Base-by-base conservation (phyloP, 1,284 basidiomycete genomes). In the Ganoderma lucidum region DNA sequence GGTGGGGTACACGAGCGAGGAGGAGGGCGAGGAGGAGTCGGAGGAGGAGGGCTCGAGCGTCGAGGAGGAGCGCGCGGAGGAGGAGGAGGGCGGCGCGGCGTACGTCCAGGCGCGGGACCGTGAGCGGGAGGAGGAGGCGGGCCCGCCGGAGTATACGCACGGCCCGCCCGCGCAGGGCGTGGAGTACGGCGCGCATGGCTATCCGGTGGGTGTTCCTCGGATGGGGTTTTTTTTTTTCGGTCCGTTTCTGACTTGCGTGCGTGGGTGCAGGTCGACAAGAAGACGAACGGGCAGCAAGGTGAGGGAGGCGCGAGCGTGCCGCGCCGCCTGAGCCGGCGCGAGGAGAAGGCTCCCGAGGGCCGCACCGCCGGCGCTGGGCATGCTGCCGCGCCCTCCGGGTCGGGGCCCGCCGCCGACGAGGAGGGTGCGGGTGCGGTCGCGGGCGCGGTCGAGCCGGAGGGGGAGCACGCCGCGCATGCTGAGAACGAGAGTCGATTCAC, bases 1-100 rank as follows among this genome's bases (percentile, higher is more conserved):
- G 30, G 96, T 90, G 1, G 97, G 97, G 44, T 98, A 96, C 82
- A 85, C 85, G 44, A 92, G 91, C 70, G 94, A 94, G 68, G 92
- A 93, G 2, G 91, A 93, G 56, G 92, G 91, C 2, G 87, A 86
- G 45, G 87, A 86, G 44, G 88, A 86, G 17, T 88, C 90, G 28
- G 88, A 89, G 58, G 90, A 88, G 23, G 92, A 90, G 65, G 92
- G 90, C 10, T 90, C 89, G 45, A 92, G 89, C 64, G 83, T 90
- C 35, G 94, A 94, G 75, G 93, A 93, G 67, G 93, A 93, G 70
- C 89, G 93, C 67, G 93, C 93, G 70, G 89, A 90, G 62, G 89
- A 90, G 70, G 89, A 90, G 62, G 89, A 90, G 2, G 86, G 87
- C 2, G 86, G 84, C 2, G 86, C 84, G 15, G 81, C 83, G 62